Evolutionary conservation across 169 alveolate species (phyloP), one percentile per base, ranked within the genome.

Genomic region (Cryptosporidium muris): DNA sequence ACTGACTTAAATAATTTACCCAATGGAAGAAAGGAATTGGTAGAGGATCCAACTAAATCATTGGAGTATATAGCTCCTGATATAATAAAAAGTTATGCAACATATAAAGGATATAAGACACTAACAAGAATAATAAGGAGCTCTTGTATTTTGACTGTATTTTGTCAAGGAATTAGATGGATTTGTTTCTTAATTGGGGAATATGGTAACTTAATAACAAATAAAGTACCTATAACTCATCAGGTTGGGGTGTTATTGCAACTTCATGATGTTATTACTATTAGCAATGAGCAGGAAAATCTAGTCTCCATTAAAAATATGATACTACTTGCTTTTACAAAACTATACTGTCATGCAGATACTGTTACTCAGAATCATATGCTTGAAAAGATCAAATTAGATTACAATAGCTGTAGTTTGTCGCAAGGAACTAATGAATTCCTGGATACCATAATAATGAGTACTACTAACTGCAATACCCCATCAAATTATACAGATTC

Each of bases 251-350:
- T 38, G 11, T 49, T 74, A 12, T 47, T 74, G 4, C 54, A 40
- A 43, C 36, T 74, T 43, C 7, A 74, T 37, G 85, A 74, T 40
- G 7, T 45, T 47, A 37, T 74, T 6, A 16, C 74, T 45, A 16
- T 42, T 14, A 43, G 45, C 47, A 47, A 38, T n/a, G 51, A 74
- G 1, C 62, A 74, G 40, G 85, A 74, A 7, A 52, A 74, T 8
- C 54, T 45, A 11, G 52, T 68, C 16, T 58, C 45, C 4, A 45
- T 74, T 45, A 74, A 74, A 56, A 74, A 68, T 43, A 74, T 64
- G 48, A 58, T 74, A 43, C 49, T 74, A 37, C 56, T 74, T 62
- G 54, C 85, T 74, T 74, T 74, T 74, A 74, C 85, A 0, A 74
- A 48, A 51, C 45, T 74, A n/a, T 74, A 74, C 16, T 58, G 74